Conservation (phyloP, 768 basidiomycete genomes). For the Pholiota microspora region DNA sequence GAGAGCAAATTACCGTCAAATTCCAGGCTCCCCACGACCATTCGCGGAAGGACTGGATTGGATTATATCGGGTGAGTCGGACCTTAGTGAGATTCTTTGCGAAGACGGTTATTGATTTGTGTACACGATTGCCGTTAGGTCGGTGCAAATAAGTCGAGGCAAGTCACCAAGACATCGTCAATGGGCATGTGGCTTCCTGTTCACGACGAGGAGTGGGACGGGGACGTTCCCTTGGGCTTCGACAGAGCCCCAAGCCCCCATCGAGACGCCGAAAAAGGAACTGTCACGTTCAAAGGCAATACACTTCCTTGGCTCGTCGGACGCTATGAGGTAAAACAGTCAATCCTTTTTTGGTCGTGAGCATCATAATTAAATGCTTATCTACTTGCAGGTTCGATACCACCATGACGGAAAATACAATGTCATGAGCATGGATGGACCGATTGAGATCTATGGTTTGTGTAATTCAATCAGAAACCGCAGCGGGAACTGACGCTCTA, state of each 20-base stretch:
- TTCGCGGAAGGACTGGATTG: slow-evolving; percentile 95
- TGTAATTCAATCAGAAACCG: slow-evolving; percentile 12
- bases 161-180: slow-evolving; percentile 83
- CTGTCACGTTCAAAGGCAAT: slow-evolving; percentile 72
- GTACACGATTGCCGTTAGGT: slow-evolving; percentile 42
- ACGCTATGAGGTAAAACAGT: slow-evolving; percentile 69
- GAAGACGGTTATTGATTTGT: slow-evolving; percentile 3
- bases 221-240: slow-evolving; percentile 65
- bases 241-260: slow-evolving; percentile 32
- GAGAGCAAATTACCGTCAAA: slow-evolving; percentile 81
- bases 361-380: slow-evolving; percentile 6
- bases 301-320: slow-evolving; percentile 86
- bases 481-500: slow-evolving; percentile 4
- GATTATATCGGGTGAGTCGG: slow-evolving; percentile 71
- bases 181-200: slow-evolving; percentile 93
- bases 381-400: slow-evolving; percentile 61
- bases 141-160: slow-evolving; percentile 81
- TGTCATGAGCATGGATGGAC: slow-evolving; percentile 83
- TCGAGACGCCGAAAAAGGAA: slow-evolving; percentile 54
- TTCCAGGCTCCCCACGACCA: slow-evolving; percentile 89
- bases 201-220: slow-evolving; percentile 91
- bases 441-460: slow-evolving; percentile 88
- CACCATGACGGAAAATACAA: slow-evolving; percentile 98
- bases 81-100: slow-evolving; percentile 3
- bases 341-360: not conserved